Conservation (phyloP, 352 stramenopile species). For the Pythium aphanidermatum region DNA sequence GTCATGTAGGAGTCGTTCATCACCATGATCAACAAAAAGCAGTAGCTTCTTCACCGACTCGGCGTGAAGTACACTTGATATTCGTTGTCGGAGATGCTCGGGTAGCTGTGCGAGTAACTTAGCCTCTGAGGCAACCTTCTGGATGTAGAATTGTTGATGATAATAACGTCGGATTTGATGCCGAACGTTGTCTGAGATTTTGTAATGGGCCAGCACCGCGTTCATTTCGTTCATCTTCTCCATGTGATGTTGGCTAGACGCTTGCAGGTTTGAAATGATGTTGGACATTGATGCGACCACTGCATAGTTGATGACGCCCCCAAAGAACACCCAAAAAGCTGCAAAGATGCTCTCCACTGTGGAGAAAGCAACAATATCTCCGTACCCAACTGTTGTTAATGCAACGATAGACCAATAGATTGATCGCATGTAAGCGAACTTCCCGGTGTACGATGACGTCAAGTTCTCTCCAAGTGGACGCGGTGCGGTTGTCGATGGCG, state of each 20-base stretch:
- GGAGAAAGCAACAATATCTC: slow-evolving; percentile 70
- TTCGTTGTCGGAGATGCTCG: slow-evolving; percentile 50
- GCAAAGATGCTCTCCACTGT: slow-evolving; percentile 66
- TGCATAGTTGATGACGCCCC: slow-evolving; percentile 72
- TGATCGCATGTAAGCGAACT: slow-evolving; percentile 61
- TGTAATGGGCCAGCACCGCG: slow-evolving; percentile 51
- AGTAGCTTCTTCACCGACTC: slow-evolving; percentile 54
- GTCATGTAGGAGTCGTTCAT: slow-evolving; percentile 53
- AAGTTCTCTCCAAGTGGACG: too few relatives aligned
- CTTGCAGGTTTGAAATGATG: slow-evolving; percentile 68
- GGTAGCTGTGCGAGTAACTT: slow-evolving; percentile 51
- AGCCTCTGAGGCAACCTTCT: slow-evolving; percentile 63
- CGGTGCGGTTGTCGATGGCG: not conserved
- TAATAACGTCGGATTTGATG: slow-evolving; percentile 67
- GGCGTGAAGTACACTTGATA: slow-evolving; percentile 66
- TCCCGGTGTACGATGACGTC: slow-evolving; percentile 35
- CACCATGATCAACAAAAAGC: slow-evolving; percentile 47
- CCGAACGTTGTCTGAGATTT: slow-evolving; percentile 49
- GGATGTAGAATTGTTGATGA: slow-evolving; percentile 69
- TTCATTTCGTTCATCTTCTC: slow-evolving; percentile 71
- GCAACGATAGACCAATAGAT: slow-evolving; percentile 75
- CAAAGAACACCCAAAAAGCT: slow-evolving; percentile 56
- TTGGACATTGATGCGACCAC: slow-evolving; percentile 75
- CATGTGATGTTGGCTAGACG: slow-evolving; percentile 44
- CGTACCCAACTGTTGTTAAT: slow-evolving; percentile 71